phyloP scores from a whole-genome alignment of 768 basidiomycete genomes.

The Mrakia gelida region DNA sequence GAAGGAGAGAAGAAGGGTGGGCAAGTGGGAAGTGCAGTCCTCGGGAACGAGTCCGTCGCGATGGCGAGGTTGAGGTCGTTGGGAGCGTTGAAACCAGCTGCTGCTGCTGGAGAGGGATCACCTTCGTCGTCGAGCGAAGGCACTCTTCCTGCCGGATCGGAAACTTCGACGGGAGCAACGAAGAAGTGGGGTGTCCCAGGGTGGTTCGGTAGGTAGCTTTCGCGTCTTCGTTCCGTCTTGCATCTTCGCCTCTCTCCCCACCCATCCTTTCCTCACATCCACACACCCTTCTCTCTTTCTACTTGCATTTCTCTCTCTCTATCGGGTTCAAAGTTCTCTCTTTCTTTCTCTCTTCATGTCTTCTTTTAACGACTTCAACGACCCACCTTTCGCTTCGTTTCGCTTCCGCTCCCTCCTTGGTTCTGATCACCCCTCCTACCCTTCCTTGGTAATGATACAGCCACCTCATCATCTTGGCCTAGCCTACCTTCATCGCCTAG shows the following conservation, averaged over 20 bases:
- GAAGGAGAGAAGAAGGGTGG: not conserved
- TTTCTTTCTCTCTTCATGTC: not conserved
- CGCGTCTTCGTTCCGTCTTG: not conserved
- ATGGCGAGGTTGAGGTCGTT: not conserved
- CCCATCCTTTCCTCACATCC: not conserved
- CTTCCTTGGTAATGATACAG: too few relatives aligned
- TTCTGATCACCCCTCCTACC: too few relatives aligned
- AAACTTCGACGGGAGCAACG: too few relatives aligned
- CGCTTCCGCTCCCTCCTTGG: not conserved
- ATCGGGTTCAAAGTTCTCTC: not conserved
- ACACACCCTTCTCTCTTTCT: not conserved
- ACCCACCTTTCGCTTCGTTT: not conserved
- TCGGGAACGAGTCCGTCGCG: not conserved
- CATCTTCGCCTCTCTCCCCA: not conserved
- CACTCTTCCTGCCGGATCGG: not conserved
- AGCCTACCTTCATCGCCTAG: too few relatives aligned
- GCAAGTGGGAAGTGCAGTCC: not conserved
- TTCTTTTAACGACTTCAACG: conserved; percentile 1
- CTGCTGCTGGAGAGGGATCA: not conserved
- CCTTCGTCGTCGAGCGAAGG: not conserved
- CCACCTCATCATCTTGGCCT: too few relatives aligned
- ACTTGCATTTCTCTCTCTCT: not conserved
- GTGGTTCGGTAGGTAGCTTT: not conserved
- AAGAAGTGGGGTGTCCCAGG: not conserved
- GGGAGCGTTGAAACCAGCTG: not conserved